phyloP scores from a whole-genome alignment of 108 stramenopile genomes.

The Nitzschia sp. region DNA sequence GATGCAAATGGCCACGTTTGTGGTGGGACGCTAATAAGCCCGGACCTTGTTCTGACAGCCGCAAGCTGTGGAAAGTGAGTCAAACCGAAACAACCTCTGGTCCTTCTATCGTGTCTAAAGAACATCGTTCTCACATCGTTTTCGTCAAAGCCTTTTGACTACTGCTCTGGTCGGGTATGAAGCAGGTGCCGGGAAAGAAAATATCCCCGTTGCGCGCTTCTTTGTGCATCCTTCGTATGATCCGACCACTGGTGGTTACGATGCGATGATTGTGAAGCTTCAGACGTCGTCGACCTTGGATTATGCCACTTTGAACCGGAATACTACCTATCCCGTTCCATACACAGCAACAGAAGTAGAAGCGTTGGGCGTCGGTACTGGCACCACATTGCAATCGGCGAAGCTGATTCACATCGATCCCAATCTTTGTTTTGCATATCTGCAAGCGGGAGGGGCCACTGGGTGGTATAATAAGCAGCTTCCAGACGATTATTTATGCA shows the following conservation, averaged over 20 bases:
- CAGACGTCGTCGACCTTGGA: background rate
- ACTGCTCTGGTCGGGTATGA: too few relatives aligned
- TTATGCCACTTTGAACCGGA: background rate
- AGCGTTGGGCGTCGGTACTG: background rate
- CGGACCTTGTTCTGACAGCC: conserved; percentile 29
- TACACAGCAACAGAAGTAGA: background rate
- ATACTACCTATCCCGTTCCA: background rate
- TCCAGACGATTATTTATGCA: background rate
- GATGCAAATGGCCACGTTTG: background rate
- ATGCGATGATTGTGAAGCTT: background rate
- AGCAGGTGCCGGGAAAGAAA: background rate
- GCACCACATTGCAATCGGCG: background rate
- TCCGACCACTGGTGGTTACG: background rate
- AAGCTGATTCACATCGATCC: background rate
- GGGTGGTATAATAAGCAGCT: background rate
- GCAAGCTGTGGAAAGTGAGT: conserved; percentile 46
- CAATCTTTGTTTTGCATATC: background rate
- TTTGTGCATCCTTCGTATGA: background rate
- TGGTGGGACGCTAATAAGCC: conserved; percentile 29
- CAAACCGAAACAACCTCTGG: too few relatives aligned
- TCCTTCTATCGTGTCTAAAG: too few relatives aligned
- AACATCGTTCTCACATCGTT: too few relatives aligned
- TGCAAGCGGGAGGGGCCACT: background rate
- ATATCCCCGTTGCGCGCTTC: background rate
- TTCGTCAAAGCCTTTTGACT: too few relatives aligned